Evolutionary conservation across 2,329 filamentous ascomycete genomes (phyloP).

Genomic region (Coleophoma crateriformis): DNA sequence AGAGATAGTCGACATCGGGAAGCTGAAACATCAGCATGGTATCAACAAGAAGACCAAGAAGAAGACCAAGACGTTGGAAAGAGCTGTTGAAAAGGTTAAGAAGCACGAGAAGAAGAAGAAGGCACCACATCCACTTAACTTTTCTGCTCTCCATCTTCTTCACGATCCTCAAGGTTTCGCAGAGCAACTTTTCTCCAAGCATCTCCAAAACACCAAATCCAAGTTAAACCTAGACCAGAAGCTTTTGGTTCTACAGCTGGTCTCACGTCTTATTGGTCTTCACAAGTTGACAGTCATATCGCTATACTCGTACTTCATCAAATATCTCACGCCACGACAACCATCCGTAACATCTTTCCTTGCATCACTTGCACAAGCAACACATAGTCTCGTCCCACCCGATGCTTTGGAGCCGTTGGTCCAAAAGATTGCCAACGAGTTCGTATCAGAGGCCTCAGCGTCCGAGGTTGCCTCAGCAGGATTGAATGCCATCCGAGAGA

Average conservation of each 20-base stretch:
- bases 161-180: constrained; percentile 94
- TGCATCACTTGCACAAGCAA: constrained; percentile 85
- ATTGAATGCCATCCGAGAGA: constrained; percentile 89
- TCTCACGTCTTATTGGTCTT: constrained; percentile 84
- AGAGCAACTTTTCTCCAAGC: constrained; percentile 83
- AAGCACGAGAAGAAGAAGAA: constrained; percentile 82
- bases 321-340: constrained; percentile 83
- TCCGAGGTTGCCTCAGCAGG: constrained; percentile 88
- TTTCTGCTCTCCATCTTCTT: constrained; percentile 88
- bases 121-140: constrained; percentile 84
- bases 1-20: constrained; percentile 73
- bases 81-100: constrained; percentile 77
- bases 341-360: constrained; percentile 89
- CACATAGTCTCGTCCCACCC: constrained; percentile 85
- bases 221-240: constrained; percentile 86
- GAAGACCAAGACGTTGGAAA: constrained; percentile 71
- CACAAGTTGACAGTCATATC: constrained; percentile 87
- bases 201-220: constrained; percentile 80
- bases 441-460: constrained; percentile 90
- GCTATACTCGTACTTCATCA: constrained; percentile 95
- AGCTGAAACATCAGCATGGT: constrained; percentile 75
- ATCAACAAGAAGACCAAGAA: constrained; percentile 98
- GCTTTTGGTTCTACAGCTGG: constrained; percentile 81
- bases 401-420: constrained; percentile 87
- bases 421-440: constrained; percentile 96